phyloP scores from a whole-genome alignment of 2,329 filamentous ascomycete genomes.

The Fusarium longipes region DNA sequence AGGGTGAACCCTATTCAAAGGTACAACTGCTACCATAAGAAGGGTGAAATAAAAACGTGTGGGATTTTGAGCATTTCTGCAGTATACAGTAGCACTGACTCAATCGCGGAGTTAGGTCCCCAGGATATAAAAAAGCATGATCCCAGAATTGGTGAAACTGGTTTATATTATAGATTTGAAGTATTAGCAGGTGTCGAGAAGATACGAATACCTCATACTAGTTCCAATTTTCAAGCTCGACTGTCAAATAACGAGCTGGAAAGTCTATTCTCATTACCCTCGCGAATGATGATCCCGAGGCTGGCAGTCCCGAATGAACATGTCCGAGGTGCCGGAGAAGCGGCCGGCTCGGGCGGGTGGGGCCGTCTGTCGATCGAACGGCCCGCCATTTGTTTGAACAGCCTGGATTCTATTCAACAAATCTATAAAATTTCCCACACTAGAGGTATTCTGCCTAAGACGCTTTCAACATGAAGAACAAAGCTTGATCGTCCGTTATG shows the following conservation, averaged over 20 bases:
- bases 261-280: not conserved
- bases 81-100: constrained; percentile 1
- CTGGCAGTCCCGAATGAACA: not conserved
- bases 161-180: not conserved
- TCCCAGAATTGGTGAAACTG: constrained; percentile 10
- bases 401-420: not conserved
- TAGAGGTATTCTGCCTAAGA: not conserved
- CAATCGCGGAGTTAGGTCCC: constrained; percentile 12
- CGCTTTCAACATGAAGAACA: not conserved
- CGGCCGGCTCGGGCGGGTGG: constrained; percentile 27
- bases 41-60: not conserved
- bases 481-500: too few species aligned
- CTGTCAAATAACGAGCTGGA: not conserved
- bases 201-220: too few species aligned
- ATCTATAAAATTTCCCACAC: not conserved
- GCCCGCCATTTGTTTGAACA: constrained; percentile 23
- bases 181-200: not conserved
- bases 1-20: not conserved
- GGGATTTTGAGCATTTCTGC: not conserved
- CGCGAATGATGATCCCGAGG: not conserved
- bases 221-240: not conserved
- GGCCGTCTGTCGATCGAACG: constrained; percentile 32
- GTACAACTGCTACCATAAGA: not conserved
- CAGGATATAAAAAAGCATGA: constrained; percentile 12
- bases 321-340: not conserved